Percentiles rank a stretch among this genome's conserved stretches.
These are phyloP conservation scores for Hydnomerulius pinastri DNA, from an alignment of 768 basidiomycete genomes.

Conservation along the genomic window DNA sequence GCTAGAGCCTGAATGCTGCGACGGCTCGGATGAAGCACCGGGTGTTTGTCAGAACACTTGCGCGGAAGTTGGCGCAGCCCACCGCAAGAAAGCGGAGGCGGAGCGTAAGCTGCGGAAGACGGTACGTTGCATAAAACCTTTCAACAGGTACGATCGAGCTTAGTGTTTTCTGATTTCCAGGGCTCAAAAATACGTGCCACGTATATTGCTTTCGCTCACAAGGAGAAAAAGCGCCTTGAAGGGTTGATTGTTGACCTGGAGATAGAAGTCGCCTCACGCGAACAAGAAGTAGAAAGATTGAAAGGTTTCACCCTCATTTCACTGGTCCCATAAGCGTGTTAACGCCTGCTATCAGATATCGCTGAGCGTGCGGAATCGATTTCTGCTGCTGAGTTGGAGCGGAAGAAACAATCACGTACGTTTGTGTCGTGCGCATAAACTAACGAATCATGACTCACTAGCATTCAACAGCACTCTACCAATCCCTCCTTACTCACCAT, in stretches of 20 bases:
- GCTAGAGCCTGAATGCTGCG: conserved; percentile 89
- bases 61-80: conserved; percentile 67
- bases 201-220: conserved; percentile 85
- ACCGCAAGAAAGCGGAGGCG: conserved; percentile 68
- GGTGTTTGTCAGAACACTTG: conserved; percentile 84
- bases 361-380: conserved; percentile 77
- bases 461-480: conserved; percentile 68
- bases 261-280: conserved; percentile 59
- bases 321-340: not conserved
- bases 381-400: conserved; percentile 78
- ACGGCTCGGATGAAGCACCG: conserved; percentile 88
- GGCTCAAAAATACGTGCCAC: conserved; percentile 89
- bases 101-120: conserved; percentile 80
- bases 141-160: not conserved
- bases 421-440: not conserved
- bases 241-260: conserved; percentile 52
- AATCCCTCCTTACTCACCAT: conserved; percentile 70
- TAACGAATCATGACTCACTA: conserved; percentile 1
- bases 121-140: conserved; percentile 43
- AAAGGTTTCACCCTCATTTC: conserved; percentile 47
- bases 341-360: conserved; percentile 51
- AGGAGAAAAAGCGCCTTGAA: conserved; percentile 87
- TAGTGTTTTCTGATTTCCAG: conserved; percentile 37
- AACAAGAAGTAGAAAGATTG: conserved; percentile 73
- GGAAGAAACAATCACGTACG: conserved; percentile 86